Percentiles rank a stretch among this genome's conserved stretches.
phyloP scores from a whole-genome alignment of 2,329 filamentous ascomycete species.

The Epichloe uncinata region DNA sequence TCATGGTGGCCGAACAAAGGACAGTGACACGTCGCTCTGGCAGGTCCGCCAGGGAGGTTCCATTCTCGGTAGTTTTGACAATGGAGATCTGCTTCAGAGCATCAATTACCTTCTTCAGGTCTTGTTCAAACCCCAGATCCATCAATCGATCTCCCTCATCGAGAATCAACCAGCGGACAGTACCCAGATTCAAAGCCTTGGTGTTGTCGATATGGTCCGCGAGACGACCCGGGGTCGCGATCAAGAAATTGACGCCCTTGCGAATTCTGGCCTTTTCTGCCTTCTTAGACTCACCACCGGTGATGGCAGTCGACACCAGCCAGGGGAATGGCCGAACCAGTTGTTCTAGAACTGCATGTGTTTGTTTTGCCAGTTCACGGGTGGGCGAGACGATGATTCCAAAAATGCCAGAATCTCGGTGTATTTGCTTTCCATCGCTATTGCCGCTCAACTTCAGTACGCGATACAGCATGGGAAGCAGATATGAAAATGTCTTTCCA shows the following conservation, averaged over 20 bases:
- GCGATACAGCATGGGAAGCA: conserved; percentile 81
- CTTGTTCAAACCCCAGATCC: conserved; percentile 94
- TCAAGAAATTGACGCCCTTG: conserved; percentile 90
- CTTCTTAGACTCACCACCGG: conserved; percentile 55
- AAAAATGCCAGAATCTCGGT: conserved; percentile 79
- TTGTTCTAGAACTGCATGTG: conserved; percentile 72
- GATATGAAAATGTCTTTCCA: conserved; percentile 92
- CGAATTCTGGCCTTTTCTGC: conserved; percentile 85
- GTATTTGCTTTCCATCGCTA: conserved; percentile 43
- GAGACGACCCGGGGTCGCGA: conserved; percentile 84
- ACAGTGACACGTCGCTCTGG: conserved; percentile 71
- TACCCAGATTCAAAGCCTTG: conserved; percentile 73
- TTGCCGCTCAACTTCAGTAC: conserved; percentile 62
- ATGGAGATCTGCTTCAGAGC: conserved; percentile 56
- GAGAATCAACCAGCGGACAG: conserved; percentile 83
- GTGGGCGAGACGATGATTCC: conserved; percentile 91
- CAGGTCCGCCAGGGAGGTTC: conserved; percentile 46
- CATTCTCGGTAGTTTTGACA: conserved; percentile 45
- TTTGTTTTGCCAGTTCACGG: conserved; percentile 88
- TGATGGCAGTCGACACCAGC: conserved; percentile 81
- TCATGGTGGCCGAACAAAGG: conserved; percentile 93
- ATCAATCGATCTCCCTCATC: conserved; percentile 97
- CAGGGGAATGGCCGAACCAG: conserved; percentile 87
- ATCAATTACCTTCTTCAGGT: conserved; percentile 74
- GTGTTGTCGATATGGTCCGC: conserved; percentile 90